Evolutionary conservation across 2,329 filamentous ascomycete species (phyloP).

Genomic region (Diaporthe citriasiana): DNA sequence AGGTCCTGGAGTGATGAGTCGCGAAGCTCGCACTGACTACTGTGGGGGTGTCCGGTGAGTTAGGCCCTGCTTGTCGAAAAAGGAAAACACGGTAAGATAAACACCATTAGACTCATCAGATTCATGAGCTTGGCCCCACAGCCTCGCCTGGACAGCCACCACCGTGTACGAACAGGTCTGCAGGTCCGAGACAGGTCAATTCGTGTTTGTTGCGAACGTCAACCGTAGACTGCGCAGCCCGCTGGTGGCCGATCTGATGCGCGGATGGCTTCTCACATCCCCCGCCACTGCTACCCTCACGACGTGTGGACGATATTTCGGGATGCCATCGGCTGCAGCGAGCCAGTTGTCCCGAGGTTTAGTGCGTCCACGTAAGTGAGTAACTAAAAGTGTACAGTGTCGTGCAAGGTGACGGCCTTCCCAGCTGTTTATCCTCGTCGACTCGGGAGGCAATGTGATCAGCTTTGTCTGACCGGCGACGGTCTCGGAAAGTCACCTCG

Average conservation of each 20-base stretch:
- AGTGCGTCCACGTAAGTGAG: background rate
- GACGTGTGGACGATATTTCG: slow-evolving; percentile 17
- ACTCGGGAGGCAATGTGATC: background rate
- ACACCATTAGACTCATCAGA: background rate
- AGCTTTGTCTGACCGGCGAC: background rate
- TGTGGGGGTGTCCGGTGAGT: background rate
- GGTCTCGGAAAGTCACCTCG: slow-evolving; percentile 36
- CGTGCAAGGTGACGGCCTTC: background rate
- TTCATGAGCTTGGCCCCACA: slow-evolving; percentile 9
- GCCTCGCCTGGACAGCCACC: slow-evolving; percentile 10
- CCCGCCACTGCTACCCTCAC: background rate
- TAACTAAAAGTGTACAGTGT: background rate
- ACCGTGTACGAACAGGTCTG: background rate
- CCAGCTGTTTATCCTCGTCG: background rate
- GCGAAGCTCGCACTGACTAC: background rate
- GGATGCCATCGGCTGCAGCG: slow-evolving; percentile 13
- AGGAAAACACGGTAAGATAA: background rate
- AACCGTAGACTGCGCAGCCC: background rate
- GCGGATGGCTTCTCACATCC: background rate
- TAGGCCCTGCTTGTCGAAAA: background rate
- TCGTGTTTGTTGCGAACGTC: slow-evolving; percentile 8
- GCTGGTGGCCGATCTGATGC: background rate
- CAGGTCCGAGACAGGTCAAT: slow-evolving; percentile 11
- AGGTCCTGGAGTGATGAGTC: slow-evolving; percentile 5
- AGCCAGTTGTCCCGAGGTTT: background rate